Evolutionary conservation across 768 basidiomycete species (phyloP), one percentile per base, ranked within the genome.

Genomic region (Galerina sulciceps): DNA sequence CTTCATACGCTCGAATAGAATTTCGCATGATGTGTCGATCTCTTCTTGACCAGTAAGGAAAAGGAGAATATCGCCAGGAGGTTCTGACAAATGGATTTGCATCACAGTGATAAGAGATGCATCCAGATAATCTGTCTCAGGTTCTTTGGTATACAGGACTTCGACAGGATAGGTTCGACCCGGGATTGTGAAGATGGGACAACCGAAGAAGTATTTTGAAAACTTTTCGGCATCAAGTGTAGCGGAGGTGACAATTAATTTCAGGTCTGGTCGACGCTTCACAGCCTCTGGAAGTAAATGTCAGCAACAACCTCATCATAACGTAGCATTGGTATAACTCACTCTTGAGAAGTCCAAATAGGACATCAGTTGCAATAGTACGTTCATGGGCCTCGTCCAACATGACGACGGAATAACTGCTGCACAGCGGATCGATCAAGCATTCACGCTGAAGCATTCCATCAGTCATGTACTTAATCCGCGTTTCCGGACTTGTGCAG

Each of bases 401-500:
- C 91, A 99, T 99, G 74, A 99, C 79, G 53, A 98, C 94, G 2
- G 93, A 94, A 71, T 99, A 99, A 46, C 87, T 84, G 59, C 88
- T 92, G 71, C 94, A 89, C 59, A 97, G 87, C 5, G 96, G 96
- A 69, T 99, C 97, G 69, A 99, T 92, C 53, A 99, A 79, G 63
- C 91, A 94, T 80, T 99, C 97, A 76, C 97, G 86, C 69, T 98
- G 93, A 22, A 99, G 83, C 94, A 99, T 98, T 79, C 97, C 97
- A 70, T 99, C 97, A 68, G 97, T 99, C 97, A 99, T 98, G 83
- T 97, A 99, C 75, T 99, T 99, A 83, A 99, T 99, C 69, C 91
- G 88, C 3, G 97, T 99, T 76, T 99, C 97, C 3, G 97, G 96
- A 69, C 94, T 91, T 6, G 97, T 99, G 75, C 96, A 95, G 74